Evolutionary conservation across 129 eudicot species (phyloP), one percentile per base, ranked within the genome.

Genomic region (Flaveria trinervia): DNA sequence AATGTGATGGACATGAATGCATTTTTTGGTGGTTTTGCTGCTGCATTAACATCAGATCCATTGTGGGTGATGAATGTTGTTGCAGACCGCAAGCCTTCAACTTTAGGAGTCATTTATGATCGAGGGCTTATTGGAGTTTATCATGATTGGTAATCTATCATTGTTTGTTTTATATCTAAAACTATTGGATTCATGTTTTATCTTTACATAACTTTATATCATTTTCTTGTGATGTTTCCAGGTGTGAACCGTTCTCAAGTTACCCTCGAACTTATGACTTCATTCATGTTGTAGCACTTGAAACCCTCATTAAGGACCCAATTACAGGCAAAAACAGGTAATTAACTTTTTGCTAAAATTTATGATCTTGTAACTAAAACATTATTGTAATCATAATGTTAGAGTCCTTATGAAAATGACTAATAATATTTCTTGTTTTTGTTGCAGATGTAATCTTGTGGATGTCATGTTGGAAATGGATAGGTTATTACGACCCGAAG

Each of bases 241-340:
- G 98, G 98, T 95, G 99, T 59, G 99, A 95, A 74, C 99, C 99
- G 41, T 95, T 95, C 87, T 95, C 99, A 43, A 95, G 97, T 43
- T 95, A 95, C 83, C 99, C 99, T 71, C 92, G 99, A 70, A 89
- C 97, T 17, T 95, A 88, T 50, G 99, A 95, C 83, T 81, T 95
- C 54, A 89, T 95, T 36, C 99, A 95, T 74, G 96, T 86, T 46
- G 83, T 84, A 74, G 81, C 85, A 36, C 79, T 95, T 18, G 99
- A 95, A 77, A 86, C 96, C 60, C 94, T 95, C 51, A 71, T 86
- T 23, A 91, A 88, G 82, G 96, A 89, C 81, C 83, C 86, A 11
- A 56, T 54, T 65, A 87, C 97, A 16, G 97, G 96, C 79, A 89
- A 85, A 74, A 79, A 56, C 87, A 91, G 99, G 99, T 91, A 84